A percentile compares a stretch with the other conserved stretches of the same genome.
Conservation (phyloP, 2,329 filamentous ascomycete genomes). For the Cordyceps pruinosa region DNA sequence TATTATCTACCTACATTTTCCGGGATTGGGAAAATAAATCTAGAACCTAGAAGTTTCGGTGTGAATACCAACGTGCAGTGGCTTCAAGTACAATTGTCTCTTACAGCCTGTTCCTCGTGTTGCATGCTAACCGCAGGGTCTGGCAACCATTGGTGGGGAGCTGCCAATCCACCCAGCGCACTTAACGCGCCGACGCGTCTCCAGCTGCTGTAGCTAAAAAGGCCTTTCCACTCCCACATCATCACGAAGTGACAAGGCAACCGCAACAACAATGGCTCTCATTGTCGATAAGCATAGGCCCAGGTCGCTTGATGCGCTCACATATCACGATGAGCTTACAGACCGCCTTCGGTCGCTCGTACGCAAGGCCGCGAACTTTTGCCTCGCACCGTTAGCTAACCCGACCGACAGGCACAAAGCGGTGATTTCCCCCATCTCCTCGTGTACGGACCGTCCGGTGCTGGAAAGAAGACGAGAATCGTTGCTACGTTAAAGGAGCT, state of each 20-base stretch:
- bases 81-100: too few species aligned
- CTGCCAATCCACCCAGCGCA: constrained; percentile 3
- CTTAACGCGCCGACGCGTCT: constrained; percentile 21
- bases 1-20: not conserved
- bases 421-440: constrained; percentile 97
- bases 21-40: not conserved
- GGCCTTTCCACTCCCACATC: constrained; percentile 14
- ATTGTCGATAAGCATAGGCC: constrained; percentile 69
- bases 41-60: not conserved
- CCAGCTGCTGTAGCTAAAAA: constrained; percentile 16
- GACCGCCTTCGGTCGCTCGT: constrained; percentile 81
- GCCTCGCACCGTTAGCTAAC: constrained; percentile 2
- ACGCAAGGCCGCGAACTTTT: constrained; percentile 25
- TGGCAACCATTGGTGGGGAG: constrained; percentile 6
- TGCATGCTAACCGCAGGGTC: too few species aligned
- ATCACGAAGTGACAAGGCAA: constrained; percentile 2
- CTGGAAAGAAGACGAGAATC: constrained; percentile 95
- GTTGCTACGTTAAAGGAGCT: constrained; percentile 92
- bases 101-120: too few species aligned
- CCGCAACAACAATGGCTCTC: constrained; percentile 48
- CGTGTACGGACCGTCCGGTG: constrained; percentile 92
- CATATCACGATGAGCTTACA: constrained; percentile 85
- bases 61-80: too few species aligned
- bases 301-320: constrained; percentile 67
- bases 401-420: constrained; percentile 69